Evolutionary conservation across 306 rosid species (phyloP), one percentile per base, ranked within the genome.

Genomic region (Corylus avellana): DNA sequence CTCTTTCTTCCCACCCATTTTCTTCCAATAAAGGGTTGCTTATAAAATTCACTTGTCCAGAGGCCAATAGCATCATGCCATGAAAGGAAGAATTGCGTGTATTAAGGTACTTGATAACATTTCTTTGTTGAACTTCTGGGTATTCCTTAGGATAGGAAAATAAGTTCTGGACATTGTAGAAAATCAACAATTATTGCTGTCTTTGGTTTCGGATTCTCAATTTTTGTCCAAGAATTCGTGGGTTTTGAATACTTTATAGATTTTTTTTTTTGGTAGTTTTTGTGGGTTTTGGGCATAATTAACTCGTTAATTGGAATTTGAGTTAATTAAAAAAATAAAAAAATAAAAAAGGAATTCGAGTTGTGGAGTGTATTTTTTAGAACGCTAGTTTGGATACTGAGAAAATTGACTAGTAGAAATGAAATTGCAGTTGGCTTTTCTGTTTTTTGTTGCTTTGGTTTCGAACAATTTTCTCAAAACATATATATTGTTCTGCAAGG

Each of bases 91-190:
- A 39, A 4, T 39, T 39, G 44, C 44, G 4, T 39, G 44, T 39
- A 73, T 63, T 48, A 74, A 69, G 93, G 90, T 89, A 80, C 73
- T 74, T 75, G 77, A 13, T 48, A 25, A 73, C 76, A 7, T 46
- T 37, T 55, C 20, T 67, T 29, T 42, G 37, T 66, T 69, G 67
- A 48, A 54, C 64, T 79, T 85, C 58, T 48, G 81, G 84, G 74
- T 37, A 2, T 73, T 32, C 54, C 76, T 50, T 32, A 35, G 17
- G 27, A 76, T 29, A 74, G 39, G 63, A 56, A 84, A 62, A 78
- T 79, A 66, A 53, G 14, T 70, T 77, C 46, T 81, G 82, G 82
- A 75, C 72, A 37, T 42, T 4, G 0, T 47, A 13, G 37, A 77
- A 74, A 74, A 47, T 72, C 70, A 66, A 53, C 71, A 74, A 42